Evolutionary conservation across 2,329 filamentous ascomycete species (phyloP).

Genomic region (Capronia epimyces): DNA sequence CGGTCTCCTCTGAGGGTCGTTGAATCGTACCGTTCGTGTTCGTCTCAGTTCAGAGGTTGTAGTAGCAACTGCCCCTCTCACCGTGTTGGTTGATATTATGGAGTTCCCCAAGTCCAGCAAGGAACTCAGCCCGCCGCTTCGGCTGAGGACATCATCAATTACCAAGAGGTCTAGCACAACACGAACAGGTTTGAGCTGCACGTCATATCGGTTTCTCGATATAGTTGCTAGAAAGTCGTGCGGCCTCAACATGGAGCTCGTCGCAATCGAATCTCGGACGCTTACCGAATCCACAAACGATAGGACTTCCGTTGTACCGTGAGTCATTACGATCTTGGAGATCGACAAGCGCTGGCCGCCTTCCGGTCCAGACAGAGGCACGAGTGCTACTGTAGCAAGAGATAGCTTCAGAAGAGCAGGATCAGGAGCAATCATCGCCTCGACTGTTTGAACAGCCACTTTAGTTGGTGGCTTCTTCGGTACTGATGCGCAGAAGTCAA

Average conservation of each 20-base stretch:
- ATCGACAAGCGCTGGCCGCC: slow-evolving; percentile 14
- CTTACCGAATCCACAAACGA: slow-evolving; percentile 47
- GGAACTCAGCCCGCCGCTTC: slow-evolving; percentile 87
- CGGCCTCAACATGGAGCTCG: slow-evolving; percentile 28
- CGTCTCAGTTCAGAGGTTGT: slow-evolving; percentile 27
- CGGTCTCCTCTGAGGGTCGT: slow-evolving; percentile 34
- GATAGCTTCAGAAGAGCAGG: slow-evolving; percentile 19
- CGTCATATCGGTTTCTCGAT: slow-evolving; percentile 42
- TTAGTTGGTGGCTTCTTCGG: slow-evolving; percentile 16
- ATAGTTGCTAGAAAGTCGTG: slow-evolving; percentile 24
- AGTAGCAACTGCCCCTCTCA: slow-evolving; percentile 32
- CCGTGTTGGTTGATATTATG: slow-evolving; percentile 65
- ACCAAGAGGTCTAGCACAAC: slow-evolving; percentile 71
- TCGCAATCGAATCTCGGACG: slow-evolving; percentile 36
- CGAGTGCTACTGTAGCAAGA: slow-evolving; percentile 8
- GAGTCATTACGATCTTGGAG: slow-evolving; percentile 45
- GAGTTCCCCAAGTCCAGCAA: slow-evolving; percentile 84
- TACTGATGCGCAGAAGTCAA: slow-evolving; percentile 21
- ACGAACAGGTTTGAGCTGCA: slow-evolving; percentile 71
- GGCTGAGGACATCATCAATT: slow-evolving; percentile 78
- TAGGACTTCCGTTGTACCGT: slow-evolving; percentile 47
- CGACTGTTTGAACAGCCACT: slow-evolving; percentile 12
- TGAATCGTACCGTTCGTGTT: slow-evolving; percentile 54
- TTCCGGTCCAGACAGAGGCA: background rate
- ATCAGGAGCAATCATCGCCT: slow-evolving; percentile 10